These are phyloP conservation scores for Kurtzmaniella quercitrusa DNA, from an alignment of 1,139 yeast genomes.

Conservation along the genomic window DNA sequence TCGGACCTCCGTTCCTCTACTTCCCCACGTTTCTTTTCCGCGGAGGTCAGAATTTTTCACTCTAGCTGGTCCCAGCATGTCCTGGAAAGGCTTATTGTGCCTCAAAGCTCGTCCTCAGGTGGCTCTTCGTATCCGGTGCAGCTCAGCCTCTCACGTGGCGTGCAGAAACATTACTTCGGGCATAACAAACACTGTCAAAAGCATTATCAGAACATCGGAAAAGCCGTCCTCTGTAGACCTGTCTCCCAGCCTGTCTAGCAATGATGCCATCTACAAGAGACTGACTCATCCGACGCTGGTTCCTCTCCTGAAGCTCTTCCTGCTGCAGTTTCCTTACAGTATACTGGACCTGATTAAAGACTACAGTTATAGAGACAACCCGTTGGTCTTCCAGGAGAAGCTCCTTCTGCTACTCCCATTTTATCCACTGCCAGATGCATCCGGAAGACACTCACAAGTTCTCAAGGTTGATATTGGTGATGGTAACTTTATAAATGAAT, in stretches of 20 bases:
- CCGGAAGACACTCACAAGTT: slow-evolving; percentile 30
- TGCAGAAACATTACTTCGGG: neutral
- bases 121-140: neutral
- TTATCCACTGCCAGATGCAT: slow-evolving; percentile 27
- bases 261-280: slow-evolving; percentile 31
- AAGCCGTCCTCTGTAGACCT: neutral
- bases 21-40: neutral
- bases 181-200: neutral
- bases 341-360: slow-evolving; percentile 49
- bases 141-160: neutral
- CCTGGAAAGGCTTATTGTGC: neutral
- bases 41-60: neutral
- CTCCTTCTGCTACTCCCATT: slow-evolving; percentile 41
- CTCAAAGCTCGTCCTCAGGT: neutral
- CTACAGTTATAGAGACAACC: slow-evolving; percentile 36
- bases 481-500: slow-evolving; percentile 56
- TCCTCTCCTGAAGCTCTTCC: slow-evolving; percentile 48
- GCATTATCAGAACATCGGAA: neutral
- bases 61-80: neutral
- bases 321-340: slow-evolving; percentile 56
- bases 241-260: too few species aligned
- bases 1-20: neutral
- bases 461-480: slow-evolving; percentile 37
- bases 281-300: slow-evolving; percentile 64
- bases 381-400: slow-evolving; percentile 49